Percentiles rank a stretch among this genome's conserved stretches.
These are phyloP conservation scores for Colletotrichum echinochloae DNA, from an alignment of 2,329 filamentous ascomycete species.

Conservation along the genomic window DNA sequence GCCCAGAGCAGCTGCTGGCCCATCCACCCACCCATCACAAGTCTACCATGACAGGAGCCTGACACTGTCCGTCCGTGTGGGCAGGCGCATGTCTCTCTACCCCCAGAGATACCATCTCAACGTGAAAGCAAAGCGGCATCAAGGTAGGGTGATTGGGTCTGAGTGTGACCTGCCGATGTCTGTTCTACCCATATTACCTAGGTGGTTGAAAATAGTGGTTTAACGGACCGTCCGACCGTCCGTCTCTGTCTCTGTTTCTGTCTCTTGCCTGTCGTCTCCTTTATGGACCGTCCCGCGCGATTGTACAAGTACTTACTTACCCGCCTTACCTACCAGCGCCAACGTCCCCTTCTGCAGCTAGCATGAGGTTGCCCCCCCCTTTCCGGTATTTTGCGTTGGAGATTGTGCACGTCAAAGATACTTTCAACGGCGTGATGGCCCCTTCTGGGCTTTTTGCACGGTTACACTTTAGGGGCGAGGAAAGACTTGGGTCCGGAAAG, in stretches of 20 bases:
- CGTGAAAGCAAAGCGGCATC: conserved; percentile 22
- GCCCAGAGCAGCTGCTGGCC: conserved; percentile 24
- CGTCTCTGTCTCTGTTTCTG: background rate
- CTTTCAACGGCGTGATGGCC: conserved; percentile 39
- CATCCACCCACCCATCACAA: conserved; percentile 29
- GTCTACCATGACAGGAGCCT: conserved; percentile 31
- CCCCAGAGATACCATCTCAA: background rate
- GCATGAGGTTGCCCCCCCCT: conserved; percentile 29
- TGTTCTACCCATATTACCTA: no score
- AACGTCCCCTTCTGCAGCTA: conserved; percentile 20
- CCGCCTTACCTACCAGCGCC: background rate
- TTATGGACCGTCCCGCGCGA: background rate
- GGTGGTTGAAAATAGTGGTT: background rate
- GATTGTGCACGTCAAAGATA: conserved; percentile 36
- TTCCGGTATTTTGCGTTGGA: conserved; percentile 23
- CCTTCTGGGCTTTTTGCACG: conserved; percentile 32
- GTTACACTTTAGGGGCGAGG: conserved; percentile 22
- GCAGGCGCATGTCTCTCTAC: background rate
- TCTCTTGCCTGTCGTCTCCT: background rate
- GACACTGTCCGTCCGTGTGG: conserved; percentile 26
- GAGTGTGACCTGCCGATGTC: background rate
- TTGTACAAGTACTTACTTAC: background rate
- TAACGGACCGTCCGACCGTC: conserved; percentile 13
- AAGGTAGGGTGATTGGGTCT: background rate
- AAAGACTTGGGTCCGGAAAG: background rate